Base-by-base conservation (phyloP, 1,139 yeast species). In the Insectozyma bohioensis region DNA sequence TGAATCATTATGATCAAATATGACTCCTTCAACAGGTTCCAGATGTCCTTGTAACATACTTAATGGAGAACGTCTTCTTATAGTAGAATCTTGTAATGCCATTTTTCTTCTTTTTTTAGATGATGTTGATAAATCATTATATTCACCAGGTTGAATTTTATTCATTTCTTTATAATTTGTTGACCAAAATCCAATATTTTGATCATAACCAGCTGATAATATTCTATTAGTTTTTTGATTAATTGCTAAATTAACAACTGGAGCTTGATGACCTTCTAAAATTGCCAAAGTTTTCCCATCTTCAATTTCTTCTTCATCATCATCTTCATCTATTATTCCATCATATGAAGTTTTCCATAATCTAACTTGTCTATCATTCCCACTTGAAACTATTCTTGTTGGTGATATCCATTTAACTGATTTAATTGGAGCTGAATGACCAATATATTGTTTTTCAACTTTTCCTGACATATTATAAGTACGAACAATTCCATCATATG, bases 401-500 rank as follows among this genome's bases (percentile, higher is more conserved):
- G 80, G 78, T 14, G 85, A 72, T 29, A 84, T 67, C 83, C 94
- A 88, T 49, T 79, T 74, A 21, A 87, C 95, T 10, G 85, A 72
- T 56, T 85, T 82, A 37, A 92, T 78, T 4, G 97, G 81, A 15
- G 85, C 95, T 15, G 84, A 78, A 58, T 92, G 98, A 12, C 97
- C 97, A 28, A 78, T 75, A 47, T 82, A 77, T 54, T 87, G 95
- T 46, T 84, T 79, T 48, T 81, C 83, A 12, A 90, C 84, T 32
- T 75, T 70, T n/a, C 97, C 97, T 10, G 88, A 75, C 62, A 78
- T 63, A 53, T 86, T 83, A 79, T 92, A 92, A 9, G 95, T 78
- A 47, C 97, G 75, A 15, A 92, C 95, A 26, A 90, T 76, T 43
- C 97, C 97, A 56, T 92, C 98, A 52, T 90, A 92, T 1, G 95